phyloP scores from a whole-genome alignment of 1,284 basidiomycete genomes.

The Rhodotorula sp. region DNA sequence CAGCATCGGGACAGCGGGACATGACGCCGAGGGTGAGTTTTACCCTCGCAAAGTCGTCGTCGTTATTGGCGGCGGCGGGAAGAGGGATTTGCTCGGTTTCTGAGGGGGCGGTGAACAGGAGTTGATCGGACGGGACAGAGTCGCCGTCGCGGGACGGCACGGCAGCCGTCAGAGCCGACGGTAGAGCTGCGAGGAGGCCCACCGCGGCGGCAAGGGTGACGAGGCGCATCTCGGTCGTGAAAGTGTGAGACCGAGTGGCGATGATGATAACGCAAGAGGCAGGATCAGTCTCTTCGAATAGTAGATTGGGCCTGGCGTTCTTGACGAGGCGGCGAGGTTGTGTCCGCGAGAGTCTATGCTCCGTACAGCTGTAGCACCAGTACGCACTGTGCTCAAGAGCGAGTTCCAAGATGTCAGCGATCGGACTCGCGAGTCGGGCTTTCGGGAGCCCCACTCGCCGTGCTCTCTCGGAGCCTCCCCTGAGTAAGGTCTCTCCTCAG shows the following conservation, averaged over 20 bases:
- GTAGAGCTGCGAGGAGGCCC: not conserved
- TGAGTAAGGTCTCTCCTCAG: too few relatives aligned
- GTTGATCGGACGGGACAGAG: not conserved
- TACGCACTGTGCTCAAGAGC: not conserved
- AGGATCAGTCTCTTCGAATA: too few relatives aligned
- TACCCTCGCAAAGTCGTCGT: not conserved
- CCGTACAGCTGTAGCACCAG: too few relatives aligned
- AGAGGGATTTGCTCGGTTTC: not conserved
- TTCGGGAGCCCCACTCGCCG: too few relatives aligned
- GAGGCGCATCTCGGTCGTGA: not conserved
- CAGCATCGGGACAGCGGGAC: conserved; percentile 35
- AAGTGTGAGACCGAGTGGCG: not conserved
- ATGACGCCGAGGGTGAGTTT: conserved; percentile 31
- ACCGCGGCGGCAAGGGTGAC: not conserved
- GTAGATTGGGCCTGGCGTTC: too few relatives aligned
- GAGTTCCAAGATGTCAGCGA: too few relatives aligned
- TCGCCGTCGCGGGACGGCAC: not conserved
- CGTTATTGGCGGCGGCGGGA: not conserved
- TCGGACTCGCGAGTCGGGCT: too few relatives aligned
- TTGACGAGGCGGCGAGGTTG: too few relatives aligned
- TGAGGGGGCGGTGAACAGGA: too few relatives aligned
- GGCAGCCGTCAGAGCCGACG: not conserved
- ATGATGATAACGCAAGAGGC: too few relatives aligned
- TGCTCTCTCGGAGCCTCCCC: too few relatives aligned
- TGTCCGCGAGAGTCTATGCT: too few relatives aligned